A percentile compares a stretch with the other conserved stretches of the same genome.
Evolutionary conservation across 2,329 filamentous ascomycete species (phyloP).

Genomic region (Exophiala oligosperma): DNA sequence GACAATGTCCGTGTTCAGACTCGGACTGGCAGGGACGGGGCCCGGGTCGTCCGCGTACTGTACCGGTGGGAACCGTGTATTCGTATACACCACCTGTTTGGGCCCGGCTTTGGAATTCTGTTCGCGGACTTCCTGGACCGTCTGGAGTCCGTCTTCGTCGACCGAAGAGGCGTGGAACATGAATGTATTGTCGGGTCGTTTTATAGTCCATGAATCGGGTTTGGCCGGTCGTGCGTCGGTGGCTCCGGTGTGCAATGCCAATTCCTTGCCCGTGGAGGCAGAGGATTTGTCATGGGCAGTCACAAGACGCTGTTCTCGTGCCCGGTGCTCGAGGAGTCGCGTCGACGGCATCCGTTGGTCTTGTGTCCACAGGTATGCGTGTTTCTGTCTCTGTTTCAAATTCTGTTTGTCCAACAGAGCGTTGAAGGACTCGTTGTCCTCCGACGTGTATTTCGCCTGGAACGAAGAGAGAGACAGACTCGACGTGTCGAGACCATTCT

Average conservation of each 20-base stretch:
- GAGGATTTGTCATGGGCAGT: constrained; percentile 64
- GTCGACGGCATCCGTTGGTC: constrained; percentile 76
- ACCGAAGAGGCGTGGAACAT: constrained; percentile 67
- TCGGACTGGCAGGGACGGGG: constrained; percentile 72
- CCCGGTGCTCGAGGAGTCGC: constrained; percentile 58
- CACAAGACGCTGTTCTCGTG: constrained; percentile 61
- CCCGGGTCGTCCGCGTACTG: constrained; percentile 32
- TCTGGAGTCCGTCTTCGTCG: constrained; percentile 56
- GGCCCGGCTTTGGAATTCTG: constrained; percentile 70
- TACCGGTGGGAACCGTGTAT: constrained; percentile 70
- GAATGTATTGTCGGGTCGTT: constrained; percentile 73
- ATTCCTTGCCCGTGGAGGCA: constrained; percentile 57
- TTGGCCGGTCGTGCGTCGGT: constrained; percentile 72
- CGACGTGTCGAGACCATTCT: constrained; percentile 61
- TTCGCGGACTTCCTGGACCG: constrained; percentile 68
- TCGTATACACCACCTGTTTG: constrained; percentile 75
- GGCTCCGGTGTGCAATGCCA: constrained; percentile 60
- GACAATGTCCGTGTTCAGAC: constrained; percentile 58
- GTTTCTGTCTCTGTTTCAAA: constrained; percentile 76
- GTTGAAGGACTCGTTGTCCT: constrained; percentile 98
- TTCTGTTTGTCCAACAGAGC: constrained; percentile 89
- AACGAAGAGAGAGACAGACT: constrained; percentile 82
- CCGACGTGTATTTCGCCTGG: constrained; percentile 91
- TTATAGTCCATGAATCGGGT: constrained; percentile 70
- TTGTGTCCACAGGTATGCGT: constrained; percentile 78